phyloP scores from a whole-genome alignment of 371 early-diverging fungal species.

The Mucor lusitanicus region DNA sequence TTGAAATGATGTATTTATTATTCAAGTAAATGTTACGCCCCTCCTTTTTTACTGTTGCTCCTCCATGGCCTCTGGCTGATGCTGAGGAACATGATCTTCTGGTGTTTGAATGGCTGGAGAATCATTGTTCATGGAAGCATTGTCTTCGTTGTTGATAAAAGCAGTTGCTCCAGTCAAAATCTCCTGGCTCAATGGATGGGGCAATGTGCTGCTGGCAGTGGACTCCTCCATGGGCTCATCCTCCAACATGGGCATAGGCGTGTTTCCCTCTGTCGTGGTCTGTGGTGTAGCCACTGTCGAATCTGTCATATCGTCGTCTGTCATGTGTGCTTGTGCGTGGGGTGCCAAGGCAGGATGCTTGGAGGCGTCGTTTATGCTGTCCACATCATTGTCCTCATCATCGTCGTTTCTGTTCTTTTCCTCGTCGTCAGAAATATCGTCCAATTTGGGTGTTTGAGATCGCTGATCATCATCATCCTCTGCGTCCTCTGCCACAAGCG shows the following conservation, averaged over 20 bases:
- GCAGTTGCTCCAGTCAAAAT: conserved; percentile 2
- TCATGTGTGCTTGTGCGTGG: conserved; percentile 39
- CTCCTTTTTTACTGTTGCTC: background rate
- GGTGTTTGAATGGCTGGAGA: conserved; percentile 8
- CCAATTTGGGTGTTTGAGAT: conserved; percentile 46
- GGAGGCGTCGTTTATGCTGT: conserved; percentile 42
- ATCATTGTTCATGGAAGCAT: conserved; percentile 5
- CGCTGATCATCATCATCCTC: conserved; percentile 34
- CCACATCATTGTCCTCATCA: conserved; percentile 30
- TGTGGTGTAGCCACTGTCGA: conserved; percentile 25
- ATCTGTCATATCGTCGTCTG: conserved; percentile 37
- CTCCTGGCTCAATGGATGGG: conserved; percentile 16
- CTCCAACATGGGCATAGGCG: conserved; percentile 22
- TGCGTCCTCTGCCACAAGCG: conserved; percentile 12
- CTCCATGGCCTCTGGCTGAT: background rate
- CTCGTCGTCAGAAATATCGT: conserved; percentile 48
- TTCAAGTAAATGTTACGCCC: too few relatives aligned
- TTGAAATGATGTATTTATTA: background rate
- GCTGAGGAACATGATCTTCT: conserved; percentile 6
- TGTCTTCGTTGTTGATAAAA: background rate
- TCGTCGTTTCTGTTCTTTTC: conserved; percentile 30
- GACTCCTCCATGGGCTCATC: conserved; percentile 15
- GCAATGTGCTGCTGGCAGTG: background rate
- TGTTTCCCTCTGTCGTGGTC: conserved; percentile 11
- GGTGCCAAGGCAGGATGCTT: conserved; percentile 48